Base-by-base conservation (phyloP, 306 rosid species). In the Malus asiatica region DNA sequence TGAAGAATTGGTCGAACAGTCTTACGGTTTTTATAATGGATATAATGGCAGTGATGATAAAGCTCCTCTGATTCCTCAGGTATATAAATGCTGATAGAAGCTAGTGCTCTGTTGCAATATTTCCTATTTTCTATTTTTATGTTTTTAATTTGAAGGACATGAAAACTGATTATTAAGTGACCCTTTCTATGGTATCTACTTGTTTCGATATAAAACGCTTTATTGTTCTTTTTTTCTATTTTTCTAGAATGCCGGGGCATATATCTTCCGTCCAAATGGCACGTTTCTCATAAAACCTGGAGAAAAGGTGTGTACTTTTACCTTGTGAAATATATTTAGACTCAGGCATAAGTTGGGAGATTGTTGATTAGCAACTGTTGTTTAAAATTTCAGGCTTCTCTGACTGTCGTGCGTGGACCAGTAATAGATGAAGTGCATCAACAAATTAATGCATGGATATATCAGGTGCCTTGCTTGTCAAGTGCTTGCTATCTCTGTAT, bases 251-350 rank as follows among this genome's bases (percentile, higher is more conserved):
- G 53, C 82, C 18, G 90, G 90, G 25, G 90, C 90, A 30, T 87
- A 87, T 66, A n/a, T 87, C 71, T 87, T 87, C 78, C 90, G 90
- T 51, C 90, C 90, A 46, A 87, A 87, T 75, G 90, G 88, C 65
- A 71, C 90, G 53, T 80, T 72, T 72, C 74, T 72, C 76, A 78
- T 87, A 82, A 76, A 63, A 14, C 85, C 86, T 74, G 78, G 58
- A 70, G 76, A 66, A 75, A 70, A 87, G 90, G 90, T 82, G 14
- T 69, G 66, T 66, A 18, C 68, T 15, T 72, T 32, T 64, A 35
- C 76, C 72, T 23, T 44, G 27, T 71, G 70, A 67, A 67, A 33
- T 68, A 44, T 67, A 46, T 38, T 60, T 79, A 30, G 64, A 22
- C 23, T 16, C 11, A 3, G 46, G 23, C 33, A 23, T 30, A 13